These are phyloP conservation scores for Cymbidium sinense DNA, from an alignment of 106 monocot genomes.

Conservation along the genomic window DNA sequence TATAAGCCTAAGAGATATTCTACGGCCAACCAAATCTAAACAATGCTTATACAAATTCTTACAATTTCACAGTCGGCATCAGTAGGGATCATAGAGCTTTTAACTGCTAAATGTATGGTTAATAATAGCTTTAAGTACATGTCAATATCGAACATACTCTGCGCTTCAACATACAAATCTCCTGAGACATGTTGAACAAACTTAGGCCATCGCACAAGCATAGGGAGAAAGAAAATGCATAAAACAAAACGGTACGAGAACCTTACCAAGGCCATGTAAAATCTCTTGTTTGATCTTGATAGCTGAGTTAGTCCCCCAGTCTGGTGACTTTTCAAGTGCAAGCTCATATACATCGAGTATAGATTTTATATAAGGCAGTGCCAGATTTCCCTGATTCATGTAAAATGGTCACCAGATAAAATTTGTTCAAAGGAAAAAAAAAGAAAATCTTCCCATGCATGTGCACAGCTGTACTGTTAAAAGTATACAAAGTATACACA, in stretches of 20 bases:
- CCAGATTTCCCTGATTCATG: constrained; percentile 63
- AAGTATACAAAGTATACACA: too few relatives aligned
- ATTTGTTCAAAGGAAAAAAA: not conserved
- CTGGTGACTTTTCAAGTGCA: constrained; percentile 60
- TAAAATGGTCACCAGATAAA: not conserved
- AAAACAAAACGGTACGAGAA: constrained; percentile 1
- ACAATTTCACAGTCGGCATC: constrained; percentile 71
- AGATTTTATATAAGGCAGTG: constrained; percentile 68
- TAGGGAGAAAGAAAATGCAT: not conserved
- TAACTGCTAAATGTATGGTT: constrained; percentile 52
- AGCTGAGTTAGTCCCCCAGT: constrained; percentile 48
- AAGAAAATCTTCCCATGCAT: not conserved
- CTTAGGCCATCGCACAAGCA: constrained; percentile 1
- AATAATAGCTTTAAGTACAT: constrained; percentile 68
- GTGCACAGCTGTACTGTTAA: not conserved
- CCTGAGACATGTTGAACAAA: constrained; percentile 36
- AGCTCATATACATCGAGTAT: constrained; percentile 90
- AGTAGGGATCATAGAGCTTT: constrained; percentile 34
- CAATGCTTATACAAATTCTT: constrained; percentile 14
- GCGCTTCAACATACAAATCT: constrained; percentile 74
- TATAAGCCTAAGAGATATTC: not conserved
- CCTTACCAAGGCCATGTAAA: constrained; percentile 78
- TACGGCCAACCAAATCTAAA: not conserved
- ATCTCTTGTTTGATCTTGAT: constrained; percentile 92
- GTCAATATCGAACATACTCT: constrained; percentile 60